These are phyloP conservation scores for Funneliformis geosporum DNA, from an alignment of 192 early-diverging fungal genomes.

Conservation along the genomic window DNA sequence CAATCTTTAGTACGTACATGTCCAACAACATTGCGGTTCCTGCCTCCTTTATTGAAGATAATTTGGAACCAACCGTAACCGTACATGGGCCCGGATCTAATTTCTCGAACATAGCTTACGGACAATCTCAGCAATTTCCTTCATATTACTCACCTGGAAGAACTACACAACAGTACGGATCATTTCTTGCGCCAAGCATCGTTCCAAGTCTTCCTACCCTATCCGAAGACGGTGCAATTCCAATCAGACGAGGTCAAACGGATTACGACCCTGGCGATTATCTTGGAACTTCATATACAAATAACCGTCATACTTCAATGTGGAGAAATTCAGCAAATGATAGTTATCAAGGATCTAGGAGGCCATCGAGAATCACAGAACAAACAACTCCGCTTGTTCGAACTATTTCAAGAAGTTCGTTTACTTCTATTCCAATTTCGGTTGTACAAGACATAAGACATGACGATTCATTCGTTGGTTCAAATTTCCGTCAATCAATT, in stretches of 20 bases:
- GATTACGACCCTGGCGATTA: not conserved
- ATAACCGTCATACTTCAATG: not conserved
- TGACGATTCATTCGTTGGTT: not conserved
- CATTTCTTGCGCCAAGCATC: not conserved
- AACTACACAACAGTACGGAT: not conserved
- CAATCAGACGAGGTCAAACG: not conserved
- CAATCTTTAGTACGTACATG: conserved; percentile 24
- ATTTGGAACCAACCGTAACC: not conserved
- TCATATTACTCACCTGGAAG: not conserved
- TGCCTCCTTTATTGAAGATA: conserved; percentile 15
- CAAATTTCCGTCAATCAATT: conserved; percentile 48
- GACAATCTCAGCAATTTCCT: not conserved
- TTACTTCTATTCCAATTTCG: conserved; percentile 5
- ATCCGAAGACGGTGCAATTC: not conserved
- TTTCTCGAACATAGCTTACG: not conserved
- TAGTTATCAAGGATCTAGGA: not conserved
- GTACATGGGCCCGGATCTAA: not conserved
- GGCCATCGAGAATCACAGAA: not conserved
- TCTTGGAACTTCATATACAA: not conserved
- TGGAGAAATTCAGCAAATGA: not conserved
- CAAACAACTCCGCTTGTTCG: not conserved
- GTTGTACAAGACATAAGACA: conserved; percentile 2
- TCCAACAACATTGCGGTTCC: conserved; percentile 27
- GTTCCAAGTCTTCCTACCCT: not conserved
- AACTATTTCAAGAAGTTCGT: conserved; percentile 14